These are phyloP conservation scores for Sporothrix brunneoviolacea DNA, from an alignment of 2,329 filamentous ascomycete species.

Conservation along the genomic window DNA sequence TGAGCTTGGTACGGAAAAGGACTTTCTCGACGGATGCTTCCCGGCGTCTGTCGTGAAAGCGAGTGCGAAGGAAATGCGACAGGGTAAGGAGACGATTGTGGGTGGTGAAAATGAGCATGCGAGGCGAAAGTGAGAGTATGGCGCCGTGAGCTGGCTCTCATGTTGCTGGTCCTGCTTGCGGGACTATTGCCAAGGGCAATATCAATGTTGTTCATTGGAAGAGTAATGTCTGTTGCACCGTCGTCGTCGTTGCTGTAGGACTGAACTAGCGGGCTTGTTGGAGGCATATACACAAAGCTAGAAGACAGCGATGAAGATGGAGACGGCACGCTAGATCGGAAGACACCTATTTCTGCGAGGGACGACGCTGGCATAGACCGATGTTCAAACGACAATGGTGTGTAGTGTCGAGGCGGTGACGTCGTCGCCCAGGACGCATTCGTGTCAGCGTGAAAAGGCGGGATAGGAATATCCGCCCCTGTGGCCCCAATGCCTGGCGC, in stretches of 20 bases:
- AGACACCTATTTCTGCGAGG: slow-evolving; percentile 10
- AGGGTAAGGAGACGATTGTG: slow-evolving; percentile 25
- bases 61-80: slow-evolving; percentile 12
- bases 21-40: slow-evolving; percentile 47
- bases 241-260: slow-evolving; percentile 64
- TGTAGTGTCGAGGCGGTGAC: slow-evolving; percentile 48
- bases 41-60: slow-evolving; percentile 29
- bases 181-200: slow-evolving; percentile 32
- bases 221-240: slow-evolving; percentile 48
- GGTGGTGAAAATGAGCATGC: slow-evolving; percentile 30
- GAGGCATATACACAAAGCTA: slow-evolving; percentile 77
- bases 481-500: not conserved
- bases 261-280: slow-evolving; percentile 87
- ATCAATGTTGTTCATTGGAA: slow-evolving; percentile 45
- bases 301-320: slow-evolving; percentile 67
- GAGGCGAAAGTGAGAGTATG: slow-evolving; percentile 67
- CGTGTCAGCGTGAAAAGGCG: slow-evolving; percentile 15
- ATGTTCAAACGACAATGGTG: slow-evolving; percentile 38
- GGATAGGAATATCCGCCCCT: not conserved
- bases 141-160: slow-evolving; percentile 42
- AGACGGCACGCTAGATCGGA: slow-evolving; percentile 40
- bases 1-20: slow-evolving; percentile 67
- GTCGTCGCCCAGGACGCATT: slow-evolving; percentile 43
- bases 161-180: slow-evolving; percentile 12
- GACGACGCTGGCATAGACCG: slow-evolving; percentile 16